These are phyloP conservation scores for Reutealis trisperma DNA, from an alignment of 345 rosid species.

Conservation along the genomic window DNA sequence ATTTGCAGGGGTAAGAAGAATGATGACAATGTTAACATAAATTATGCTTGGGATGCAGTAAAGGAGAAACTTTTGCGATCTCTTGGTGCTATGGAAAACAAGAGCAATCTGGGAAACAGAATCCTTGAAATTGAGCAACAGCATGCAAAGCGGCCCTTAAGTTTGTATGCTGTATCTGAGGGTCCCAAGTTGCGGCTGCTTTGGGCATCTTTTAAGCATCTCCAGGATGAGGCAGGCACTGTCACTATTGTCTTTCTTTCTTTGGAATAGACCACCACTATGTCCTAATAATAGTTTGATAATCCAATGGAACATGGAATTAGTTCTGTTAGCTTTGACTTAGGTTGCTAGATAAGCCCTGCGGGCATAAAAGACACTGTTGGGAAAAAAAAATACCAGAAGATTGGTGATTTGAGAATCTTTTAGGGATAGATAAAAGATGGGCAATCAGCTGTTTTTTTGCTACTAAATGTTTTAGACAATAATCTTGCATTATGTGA, in stretches of 20 bases:
- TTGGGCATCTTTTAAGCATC: slow-evolving; percentile 66
- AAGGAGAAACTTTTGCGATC: slow-evolving; percentile 71
- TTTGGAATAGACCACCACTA: background rate
- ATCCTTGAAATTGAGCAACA: slow-evolving; percentile 47
- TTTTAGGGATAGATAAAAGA: background rate
- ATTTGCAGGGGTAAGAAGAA: slow-evolving; percentile 42
- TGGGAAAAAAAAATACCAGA: background rate
- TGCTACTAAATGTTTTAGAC: too few species aligned
- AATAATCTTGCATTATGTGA: background rate
- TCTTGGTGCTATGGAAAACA: slow-evolving; percentile 50
- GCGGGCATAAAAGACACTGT: background rate
- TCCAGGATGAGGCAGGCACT: slow-evolving; percentile 78
- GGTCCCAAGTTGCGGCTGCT: slow-evolving; percentile 70
- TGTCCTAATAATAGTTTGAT: background rate
- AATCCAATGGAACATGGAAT: background rate
- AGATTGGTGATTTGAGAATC: background rate
- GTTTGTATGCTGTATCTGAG: slow-evolving; percentile 70
- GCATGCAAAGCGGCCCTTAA: slow-evolving; percentile 48
- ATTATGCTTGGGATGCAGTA: slow-evolving; percentile 60
- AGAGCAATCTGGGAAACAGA: slow-evolving; percentile 40
- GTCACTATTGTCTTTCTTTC: slow-evolving; percentile 23
- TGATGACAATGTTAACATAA: slow-evolving; percentile 39
- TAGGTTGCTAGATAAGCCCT: background rate
- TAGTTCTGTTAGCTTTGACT: slow-evolving; percentile 8
- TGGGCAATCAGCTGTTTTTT: background rate